phyloP scores from a whole-genome alignment of 257 asterid species.

The Catharanthus roseus region DNA sequence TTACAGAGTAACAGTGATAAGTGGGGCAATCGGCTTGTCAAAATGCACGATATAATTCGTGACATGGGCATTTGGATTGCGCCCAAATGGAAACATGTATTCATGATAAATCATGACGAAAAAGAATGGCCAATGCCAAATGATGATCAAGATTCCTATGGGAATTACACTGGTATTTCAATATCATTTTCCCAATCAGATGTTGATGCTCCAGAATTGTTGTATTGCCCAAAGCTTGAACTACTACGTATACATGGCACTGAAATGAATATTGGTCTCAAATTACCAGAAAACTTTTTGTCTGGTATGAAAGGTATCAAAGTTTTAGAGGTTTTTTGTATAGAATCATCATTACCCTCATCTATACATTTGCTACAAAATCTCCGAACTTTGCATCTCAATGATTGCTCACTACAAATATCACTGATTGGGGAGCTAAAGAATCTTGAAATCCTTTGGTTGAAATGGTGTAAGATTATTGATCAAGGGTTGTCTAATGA shows the following conservation, averaged over 20 bases:
- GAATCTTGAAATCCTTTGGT: slow-evolving; percentile 16
- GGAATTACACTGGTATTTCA: slow-evolving; percentile 2
- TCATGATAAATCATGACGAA: slow-evolving; percentile 2
- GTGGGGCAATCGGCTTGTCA: neutral
- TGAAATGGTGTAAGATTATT: neutral
- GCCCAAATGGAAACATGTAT: neutral
- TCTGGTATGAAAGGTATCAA: neutral
- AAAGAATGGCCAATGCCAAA: slow-evolving; percentile 6
- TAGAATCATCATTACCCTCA: neutral
- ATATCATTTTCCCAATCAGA: neutral
- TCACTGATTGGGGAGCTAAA: slow-evolving; percentile 8
- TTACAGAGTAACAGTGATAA: neutral
- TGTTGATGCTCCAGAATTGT: neutral
- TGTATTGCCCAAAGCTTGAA: neutral
- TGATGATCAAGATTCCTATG: neutral
- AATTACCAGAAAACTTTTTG: neutral
- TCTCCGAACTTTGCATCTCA: slow-evolving; percentile 4
- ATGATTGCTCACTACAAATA: neutral
- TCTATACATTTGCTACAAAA: no score
- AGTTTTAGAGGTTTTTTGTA: neutral
- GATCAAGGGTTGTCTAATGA: neutral
- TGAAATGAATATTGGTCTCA: neutral
- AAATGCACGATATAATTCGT: slow-evolving; percentile 7
- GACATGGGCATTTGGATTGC: slow-evolving; percentile 16
- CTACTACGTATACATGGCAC: neutral